A percentile compares a stretch with the other conserved stretches of the same genome.
phyloP scores from a whole-genome alignment of 169 alveolate species.

The Pseudocohnilembus persalinus region DNA sequence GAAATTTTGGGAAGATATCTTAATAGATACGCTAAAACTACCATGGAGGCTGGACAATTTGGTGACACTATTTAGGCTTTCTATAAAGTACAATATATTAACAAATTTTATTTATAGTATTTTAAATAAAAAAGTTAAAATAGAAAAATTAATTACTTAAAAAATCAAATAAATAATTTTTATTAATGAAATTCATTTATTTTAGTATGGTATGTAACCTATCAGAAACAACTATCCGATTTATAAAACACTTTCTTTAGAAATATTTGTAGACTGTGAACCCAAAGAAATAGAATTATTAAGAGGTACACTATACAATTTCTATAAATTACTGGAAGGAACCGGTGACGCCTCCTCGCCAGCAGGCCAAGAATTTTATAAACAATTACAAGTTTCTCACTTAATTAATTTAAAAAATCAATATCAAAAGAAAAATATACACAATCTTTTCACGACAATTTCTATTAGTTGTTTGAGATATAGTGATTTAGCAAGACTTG shows the following conservation, averaged over 20 bases:
- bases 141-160: no score
- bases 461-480: conserved; percentile 82
- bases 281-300: conserved; percentile 76
- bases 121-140: no score
- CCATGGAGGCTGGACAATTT: conserved; percentile 77
- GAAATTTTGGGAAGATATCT: conserved; percentile 77
- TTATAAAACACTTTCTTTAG: conserved; percentile 83
- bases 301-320: conserved; percentile 74
- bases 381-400: conserved; percentile 64
- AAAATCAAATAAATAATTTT: neutral
- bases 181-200: no score
- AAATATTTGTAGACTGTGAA: conserved; percentile 84
- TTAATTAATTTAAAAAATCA: conserved; percentile 61
- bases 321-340: conserved; percentile 67
- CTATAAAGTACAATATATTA: neutral
- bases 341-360: conserved; percentile 67
- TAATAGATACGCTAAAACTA: conserved; percentile 66
- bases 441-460: conserved; percentile 65
- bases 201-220: conserved; percentile 80
- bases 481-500: conserved; percentile 87
- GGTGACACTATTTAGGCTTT: conserved; percentile 83
- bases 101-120: no score
- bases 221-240: conserved; percentile 68
- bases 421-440: conserved; percentile 57
- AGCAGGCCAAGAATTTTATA: conserved; percentile 59